A percentile compares a stretch with the other conserved stretches of the same genome.
These are phyloP conservation scores for Populus deltoides DNA, from an alignment of 345 rosid genomes.

Conservation along the genomic window DNA sequence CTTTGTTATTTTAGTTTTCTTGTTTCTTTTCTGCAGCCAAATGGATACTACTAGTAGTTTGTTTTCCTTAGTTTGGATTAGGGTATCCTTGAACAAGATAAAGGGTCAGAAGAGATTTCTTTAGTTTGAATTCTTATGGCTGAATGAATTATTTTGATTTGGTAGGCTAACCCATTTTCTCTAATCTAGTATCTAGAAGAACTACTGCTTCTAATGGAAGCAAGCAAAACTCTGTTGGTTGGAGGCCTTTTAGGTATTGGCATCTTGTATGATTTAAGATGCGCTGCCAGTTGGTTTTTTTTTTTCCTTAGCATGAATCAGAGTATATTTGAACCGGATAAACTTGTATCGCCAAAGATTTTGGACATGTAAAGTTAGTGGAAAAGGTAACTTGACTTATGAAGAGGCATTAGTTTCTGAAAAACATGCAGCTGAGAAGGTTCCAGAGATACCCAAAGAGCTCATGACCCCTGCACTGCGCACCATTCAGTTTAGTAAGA, in stretches of 20 bases:
- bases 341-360: conserved; percentile 75
- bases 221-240: no score
- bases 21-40: background rate
- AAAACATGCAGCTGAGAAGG: conserved; percentile 60
- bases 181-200: no score
- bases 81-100: conserved; percentile 68
- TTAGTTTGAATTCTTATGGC: no score
- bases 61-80: conserved; percentile 45
- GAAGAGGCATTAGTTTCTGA: conserved; percentile 95
- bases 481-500: conserved; percentile 79
- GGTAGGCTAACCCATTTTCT: no score
- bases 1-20: background rate
- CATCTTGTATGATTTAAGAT: background rate
- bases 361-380: conserved; percentile 87
- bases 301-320: conserved; percentile 45
- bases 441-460: conserved; percentile 70
- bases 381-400: conserved; percentile 75
- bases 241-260: no score
- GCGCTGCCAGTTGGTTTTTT: background rate
- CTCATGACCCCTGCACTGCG: conserved; percentile 62
- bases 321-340: conserved; percentile 69
- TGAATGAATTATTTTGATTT: no score
- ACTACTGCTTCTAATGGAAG: no score
- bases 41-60: background rate
- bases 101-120: conserved; percentile 15